Evolutionary conservation across 371 early-diverging fungal species (phyloP).

Genomic region (Entomophthora muscae): DNA sequence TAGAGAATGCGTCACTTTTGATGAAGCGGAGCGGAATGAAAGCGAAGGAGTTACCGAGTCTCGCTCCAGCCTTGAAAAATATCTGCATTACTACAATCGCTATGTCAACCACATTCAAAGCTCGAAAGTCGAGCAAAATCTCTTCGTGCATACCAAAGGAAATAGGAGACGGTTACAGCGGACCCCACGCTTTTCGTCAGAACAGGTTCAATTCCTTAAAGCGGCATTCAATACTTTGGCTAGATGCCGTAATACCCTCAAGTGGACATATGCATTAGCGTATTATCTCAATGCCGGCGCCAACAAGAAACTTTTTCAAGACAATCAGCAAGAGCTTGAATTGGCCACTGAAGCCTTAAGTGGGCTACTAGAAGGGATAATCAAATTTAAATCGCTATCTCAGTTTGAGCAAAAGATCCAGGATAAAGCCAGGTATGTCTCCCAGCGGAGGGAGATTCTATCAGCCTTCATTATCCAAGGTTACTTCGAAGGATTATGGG

Average conservation of each 20-base stretch:
- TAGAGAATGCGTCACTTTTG: too few species aligned
- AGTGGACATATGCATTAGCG: too few species aligned
- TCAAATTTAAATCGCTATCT: constrained; percentile 50
- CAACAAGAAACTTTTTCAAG: too few species aligned
- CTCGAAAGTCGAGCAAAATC: constrained; percentile 69
- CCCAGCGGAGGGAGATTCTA: constrained; percentile 46
- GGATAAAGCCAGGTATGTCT: constrained; percentile 68
- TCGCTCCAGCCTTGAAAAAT: constrained; percentile 69
- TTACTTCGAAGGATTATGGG: constrained; percentile 53
- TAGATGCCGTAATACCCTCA: constrained; percentile 66
- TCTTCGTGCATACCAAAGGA: constrained; percentile 71
- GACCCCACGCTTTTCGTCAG: constrained; percentile 57
- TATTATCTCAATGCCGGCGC: too few species aligned
- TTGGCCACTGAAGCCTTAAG: too few species aligned
- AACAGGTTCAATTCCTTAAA: constrained; percentile 87
- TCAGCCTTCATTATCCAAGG: constrained; percentile 64
- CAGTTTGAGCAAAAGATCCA: constrained; percentile 55
- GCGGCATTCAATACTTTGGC: constrained; percentile 83
- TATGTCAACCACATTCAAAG: constrained; percentile 94
- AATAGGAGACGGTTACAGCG: constrained; percentile 93
- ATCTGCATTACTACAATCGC: constrained; percentile 90
- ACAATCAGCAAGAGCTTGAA: too few species aligned
- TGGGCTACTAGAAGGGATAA: constrained; percentile 67
- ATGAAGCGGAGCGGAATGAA: constrained; percentile 57
- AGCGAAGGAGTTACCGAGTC: constrained; percentile 79